Base-by-base conservation (phyloP, 2,329 filamentous ascomycete species). In the Clarireedia hainanense region DNA sequence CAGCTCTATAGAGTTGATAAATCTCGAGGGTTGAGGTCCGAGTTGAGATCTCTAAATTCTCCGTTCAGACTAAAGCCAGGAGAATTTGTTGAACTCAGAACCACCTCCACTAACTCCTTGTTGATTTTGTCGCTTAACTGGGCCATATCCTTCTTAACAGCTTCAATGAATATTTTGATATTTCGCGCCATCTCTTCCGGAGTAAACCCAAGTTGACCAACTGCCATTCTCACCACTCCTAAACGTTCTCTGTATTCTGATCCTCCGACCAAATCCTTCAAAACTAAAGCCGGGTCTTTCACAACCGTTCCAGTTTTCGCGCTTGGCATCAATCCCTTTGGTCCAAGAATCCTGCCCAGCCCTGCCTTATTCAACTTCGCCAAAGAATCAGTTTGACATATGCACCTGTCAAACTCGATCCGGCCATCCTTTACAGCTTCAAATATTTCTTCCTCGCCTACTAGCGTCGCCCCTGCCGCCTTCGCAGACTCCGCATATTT, bases 241-340 rank as follows among this genome's bases (percentile, higher is more conserved):
- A 85, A 73, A 63, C 86, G 80, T 75, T 99, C 94, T 68, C 90
- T 84, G 74, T 96, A 99, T 64, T 91, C 84, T 52, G 85, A 88
- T 53, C 85, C 89, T 59, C 92, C 91, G 14, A 90, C 83, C 72
- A 96, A 84, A 63, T 92, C 89, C 65, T 81, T 82, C 66, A 99
- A 88, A 36, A 84, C 80, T n/a, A 77, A 72, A 53, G 80, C 80
- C 15, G 96, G 80, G 69, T 95, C 87, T 67, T 81, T 86, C 24
- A 95, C 90, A 55, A 99, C 88, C 0, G 94, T 97, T 61, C 90
- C 91, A 60, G 83, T 83, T 77, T 96, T 96, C 58, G 80, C 75
- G 70, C 83, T 95, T 5, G 94, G 94, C 94, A 99, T 97, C 67
- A 99, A 73, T 2, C 91, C 91, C 72, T 83, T 85, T 47, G 95